A percentile compares a stretch with the other conserved stretches of the same genome.
Conservation (phyloP, 257 asterid species). For the Ehretia macrophylla region DNA sequence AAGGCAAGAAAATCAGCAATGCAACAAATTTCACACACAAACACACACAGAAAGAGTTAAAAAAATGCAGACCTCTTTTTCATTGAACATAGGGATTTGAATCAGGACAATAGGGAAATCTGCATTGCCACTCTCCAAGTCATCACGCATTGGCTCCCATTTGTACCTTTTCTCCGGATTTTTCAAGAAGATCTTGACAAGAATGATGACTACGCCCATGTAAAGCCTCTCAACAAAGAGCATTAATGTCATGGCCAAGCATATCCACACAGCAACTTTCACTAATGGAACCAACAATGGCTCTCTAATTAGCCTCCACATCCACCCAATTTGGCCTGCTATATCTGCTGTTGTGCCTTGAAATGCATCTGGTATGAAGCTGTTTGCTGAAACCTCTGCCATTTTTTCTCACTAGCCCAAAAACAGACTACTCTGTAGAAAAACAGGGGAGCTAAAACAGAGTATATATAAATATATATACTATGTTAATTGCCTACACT, state of each 20-base stretch:
- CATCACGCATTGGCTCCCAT: constrained; percentile 74
- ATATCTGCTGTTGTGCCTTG: constrained; percentile 47
- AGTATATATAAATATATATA: too few species aligned
- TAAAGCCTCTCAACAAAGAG: constrained; percentile 84
- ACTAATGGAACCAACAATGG: constrained; percentile 78
- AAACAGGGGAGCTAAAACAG: too few species aligned
- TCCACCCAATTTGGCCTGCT: constrained; percentile 55
- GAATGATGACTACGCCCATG: constrained; percentile 82
- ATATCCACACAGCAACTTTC: constrained; percentile 53
- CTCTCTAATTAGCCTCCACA: constrained; percentile 82
- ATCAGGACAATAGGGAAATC: constrained; percentile 69
- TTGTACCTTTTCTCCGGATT: constrained; percentile 83
- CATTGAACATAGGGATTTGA: constrained; percentile 96
- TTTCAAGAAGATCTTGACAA: constrained; percentile 78
- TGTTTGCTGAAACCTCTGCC: constrained; percentile 54
- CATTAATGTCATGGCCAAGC: constrained; percentile 84
- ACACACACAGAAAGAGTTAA: background rate
- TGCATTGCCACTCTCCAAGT: constrained; percentile 55
- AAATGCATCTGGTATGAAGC: constrained; percentile 49
- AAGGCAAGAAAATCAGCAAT: too few species aligned
- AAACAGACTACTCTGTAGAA: background rate
- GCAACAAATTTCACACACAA: too few species aligned
- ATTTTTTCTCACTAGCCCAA: constrained; percentile 16
- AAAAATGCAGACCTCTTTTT: constrained; percentile 52
- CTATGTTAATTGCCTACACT: too few species aligned